Evolutionary conservation across 164 flowering plant genomes (phyloP), one percentile per base, ranked within the genome.

Genomic region (Dillenia turbinata): DNA sequence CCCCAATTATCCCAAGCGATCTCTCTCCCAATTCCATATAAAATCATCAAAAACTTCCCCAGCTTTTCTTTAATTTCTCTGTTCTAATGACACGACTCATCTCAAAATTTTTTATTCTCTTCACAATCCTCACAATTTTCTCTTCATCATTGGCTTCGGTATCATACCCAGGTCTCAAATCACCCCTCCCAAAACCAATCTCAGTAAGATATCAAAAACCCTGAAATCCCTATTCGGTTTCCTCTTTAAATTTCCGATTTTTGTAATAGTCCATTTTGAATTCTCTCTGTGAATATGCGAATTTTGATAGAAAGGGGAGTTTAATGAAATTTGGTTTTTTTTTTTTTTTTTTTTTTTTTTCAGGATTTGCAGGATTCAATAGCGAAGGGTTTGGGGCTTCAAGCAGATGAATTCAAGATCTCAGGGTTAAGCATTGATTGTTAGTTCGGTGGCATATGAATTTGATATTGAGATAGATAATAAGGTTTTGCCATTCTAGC

Each of bases 291-390:
- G 46, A 9, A 13, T 19, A 3, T 54, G 47, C 6, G 24, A n/a
- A 17, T 46, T n/a, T 12, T 15, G 40, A 0, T 7, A 4, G 5
- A 33, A 33, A 33, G 40, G 6, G 40, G 40, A n/a, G 12, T 6
- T 43, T 44, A 55, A 56, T 47, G 12, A 14, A 17, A 16, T 49
- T 2, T 57, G 12, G n/a, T 22, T 65, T 49, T 10, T 33, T 54
- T n/a, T n/a, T n/a, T n/a, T n/a, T n/a, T n/a, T n/a, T n/a, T n/a
- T n/a, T n/a, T n/a, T n/a, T n/a, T 44, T 19, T 12, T 54, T 16
- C 44, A 90, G 97, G 96, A 91, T 83, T 69, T 94, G 81, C 85
- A 81, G 71, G 97, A 94, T 15, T 79, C 89, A 16, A 86, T 89
- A 33, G 92, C 83, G 64, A 91, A 86, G 66, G 85, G 86, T 56